Base-by-base conservation (phyloP, 352 stramenopile genomes). In the Chrysophaeum taylorii region DNA sequence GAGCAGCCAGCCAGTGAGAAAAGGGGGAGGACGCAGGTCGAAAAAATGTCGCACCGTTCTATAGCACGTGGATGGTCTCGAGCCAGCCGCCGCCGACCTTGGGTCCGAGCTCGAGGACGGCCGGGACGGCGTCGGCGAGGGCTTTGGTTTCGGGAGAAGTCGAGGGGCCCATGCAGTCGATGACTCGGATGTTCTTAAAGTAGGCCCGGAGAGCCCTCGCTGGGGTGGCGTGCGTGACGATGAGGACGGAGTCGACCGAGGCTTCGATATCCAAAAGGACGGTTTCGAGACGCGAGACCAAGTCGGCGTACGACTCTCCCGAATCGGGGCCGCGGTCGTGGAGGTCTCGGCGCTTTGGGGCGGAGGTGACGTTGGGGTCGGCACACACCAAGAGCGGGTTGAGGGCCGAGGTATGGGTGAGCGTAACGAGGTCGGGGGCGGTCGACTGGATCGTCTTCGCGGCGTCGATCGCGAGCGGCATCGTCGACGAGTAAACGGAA, bases 251-350 rank as follows among this genome's bases (percentile, higher is more conserved):
- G 37, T 70, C 78, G 25, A 86, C 79, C 66, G 85, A 79, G 61
- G 86, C 82, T 57, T 89, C 83, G 21, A 87, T 76, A 38, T 86
- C 80, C 60, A 89, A 78, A 37, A 89, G 74, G 45, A 80, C 70
- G 2, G 77, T 73, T 67, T 85, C 80, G 21, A 89, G 69, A 16
- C 83, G 75, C 31, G 64, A 64, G 60, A 82, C 81, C 57, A 89
- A 77, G 72, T 89, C 83, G 48, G 66, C 71, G 54, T 89, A 87
- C 36, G 76, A 85, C 76, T 89, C 83, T 16, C 83, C 83, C 29
- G 81, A 81, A 21, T 1, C 27, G n/a, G n/a, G n/a, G 2, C 45
- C 45, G 45, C 45, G 45, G 45, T 57, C 9, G n/a, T n/a, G n/a
- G n/a, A n/a, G n/a, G n/a, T n/a, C n/a, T n/a, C n/a, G n/a, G n/a